Conservation (phyloP, 2,329 filamentous ascomycete species). For the Fusarium sacchari region DNA sequence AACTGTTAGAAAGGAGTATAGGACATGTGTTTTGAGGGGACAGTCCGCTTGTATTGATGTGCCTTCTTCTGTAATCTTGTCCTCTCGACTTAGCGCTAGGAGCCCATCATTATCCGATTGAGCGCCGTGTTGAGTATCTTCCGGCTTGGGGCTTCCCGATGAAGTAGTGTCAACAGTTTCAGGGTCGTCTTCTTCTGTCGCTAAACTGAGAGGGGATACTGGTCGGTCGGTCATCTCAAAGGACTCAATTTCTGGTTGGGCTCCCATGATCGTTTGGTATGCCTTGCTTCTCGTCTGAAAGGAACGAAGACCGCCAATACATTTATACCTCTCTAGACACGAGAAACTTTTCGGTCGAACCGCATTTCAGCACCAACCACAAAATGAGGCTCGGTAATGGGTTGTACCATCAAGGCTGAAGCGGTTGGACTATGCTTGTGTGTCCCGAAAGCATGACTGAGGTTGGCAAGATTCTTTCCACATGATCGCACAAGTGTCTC, state of each 20-base stretch:
- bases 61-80: not conserved
- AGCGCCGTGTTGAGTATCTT: not conserved
- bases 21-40: constrained; percentile 20
- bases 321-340: not conserved
- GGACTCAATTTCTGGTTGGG: not conserved
- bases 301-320: not conserved
- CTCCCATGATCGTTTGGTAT: not conserved
- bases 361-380: not conserved
- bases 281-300: not conserved
- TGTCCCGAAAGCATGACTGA: not conserved
- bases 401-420: not conserved
- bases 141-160: not conserved
- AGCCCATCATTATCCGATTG: not conserved
- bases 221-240: not conserved
- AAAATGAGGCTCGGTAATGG: not conserved
- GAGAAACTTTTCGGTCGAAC: not conserved
- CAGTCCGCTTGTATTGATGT: not conserved
- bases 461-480: not conserved
- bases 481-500: constrained; percentile 1
- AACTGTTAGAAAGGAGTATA: constrained; percentile 18
- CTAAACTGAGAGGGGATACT: not conserved
- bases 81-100: not conserved
- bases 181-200: not conserved
- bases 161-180: not conserved
- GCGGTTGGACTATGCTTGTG: constrained; percentile 3